phyloP scores from a whole-genome alignment of 345 rosid species.

The Hypericum androsaemum region DNA sequence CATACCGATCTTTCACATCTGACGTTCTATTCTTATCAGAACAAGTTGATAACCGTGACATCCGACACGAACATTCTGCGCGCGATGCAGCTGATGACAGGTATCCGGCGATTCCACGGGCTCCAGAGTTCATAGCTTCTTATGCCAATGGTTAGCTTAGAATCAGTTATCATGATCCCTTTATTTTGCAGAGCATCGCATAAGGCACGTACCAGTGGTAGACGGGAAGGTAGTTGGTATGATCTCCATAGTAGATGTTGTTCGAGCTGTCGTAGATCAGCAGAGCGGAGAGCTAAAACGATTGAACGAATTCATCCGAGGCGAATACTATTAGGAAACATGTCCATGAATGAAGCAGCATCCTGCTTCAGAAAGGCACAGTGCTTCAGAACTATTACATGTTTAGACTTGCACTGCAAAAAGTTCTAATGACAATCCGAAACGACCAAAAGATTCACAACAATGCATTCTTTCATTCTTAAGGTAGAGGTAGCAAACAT shows the following conservation, averaged over 20 bases:
- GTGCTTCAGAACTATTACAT: no score
- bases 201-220: conserved; percentile 76
- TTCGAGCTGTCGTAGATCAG: conserved; percentile 71
- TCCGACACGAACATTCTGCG: conserved; percentile 54
- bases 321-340: conserved; percentile 48
- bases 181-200: conserved; percentile 42
- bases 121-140: neutral
- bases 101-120: conserved; percentile 20
- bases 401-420: no score
- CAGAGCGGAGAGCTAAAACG: conserved; percentile 65
- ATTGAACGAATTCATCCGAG: conserved; percentile 70
- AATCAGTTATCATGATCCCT: neutral
- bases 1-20: neutral
- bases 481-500: no score
- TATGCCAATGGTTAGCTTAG: neutral
- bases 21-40: conserved; percentile 26
- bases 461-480: no score
- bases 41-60: conserved; percentile 51
- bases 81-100: conserved; percentile 94
- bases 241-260: conserved; percentile 79
- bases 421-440: no score
- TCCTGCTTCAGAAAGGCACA: no score
- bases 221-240: conserved; percentile 74
- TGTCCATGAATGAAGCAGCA: no score
- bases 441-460: no score